A percentile compares a stretch with the other conserved stretches of the same genome.
Conservation (phyloP, 257 asterid genomes). For the Gentiana straminea region DNA sequence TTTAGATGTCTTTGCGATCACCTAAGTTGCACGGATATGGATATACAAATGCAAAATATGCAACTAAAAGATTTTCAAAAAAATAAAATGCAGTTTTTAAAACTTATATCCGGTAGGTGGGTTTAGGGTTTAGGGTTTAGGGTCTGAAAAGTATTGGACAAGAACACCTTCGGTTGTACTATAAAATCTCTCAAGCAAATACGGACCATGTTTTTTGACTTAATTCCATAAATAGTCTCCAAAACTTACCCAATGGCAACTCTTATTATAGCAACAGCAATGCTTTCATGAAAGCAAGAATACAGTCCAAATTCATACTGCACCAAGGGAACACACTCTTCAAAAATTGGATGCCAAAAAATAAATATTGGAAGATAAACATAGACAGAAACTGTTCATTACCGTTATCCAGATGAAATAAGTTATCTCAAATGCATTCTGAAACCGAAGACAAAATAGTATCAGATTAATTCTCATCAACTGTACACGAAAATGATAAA, state of each 20-base stretch:
- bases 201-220: background rate
- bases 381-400: conserved; percentile 6
- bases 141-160: no score
- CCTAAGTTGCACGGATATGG: background rate
- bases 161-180: no score
- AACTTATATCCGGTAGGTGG: no score
- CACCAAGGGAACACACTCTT: conserved; percentile 10
- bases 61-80: background rate
- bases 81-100: no score
- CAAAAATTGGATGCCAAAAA: background rate
- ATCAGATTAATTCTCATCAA: conserved; percentile 1
- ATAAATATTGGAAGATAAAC: background rate
- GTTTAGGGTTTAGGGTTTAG: no score
- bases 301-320: conserved; percentile 88
- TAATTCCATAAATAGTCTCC: background rate
- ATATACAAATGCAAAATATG: background rate
- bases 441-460: conserved; percentile 12
- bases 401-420: conserved; percentile 88
- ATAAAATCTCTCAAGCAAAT: no score
- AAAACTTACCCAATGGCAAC: conserved; percentile 63
- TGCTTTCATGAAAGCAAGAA: conserved; percentile 71
- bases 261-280: conserved; percentile 49
- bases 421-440: conserved; percentile 96
- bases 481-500: no score
- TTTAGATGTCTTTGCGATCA: no score